phyloP scores from a whole-genome alignment of 192 early-diverging fungal species.

The Coemansia sp. region DNA sequence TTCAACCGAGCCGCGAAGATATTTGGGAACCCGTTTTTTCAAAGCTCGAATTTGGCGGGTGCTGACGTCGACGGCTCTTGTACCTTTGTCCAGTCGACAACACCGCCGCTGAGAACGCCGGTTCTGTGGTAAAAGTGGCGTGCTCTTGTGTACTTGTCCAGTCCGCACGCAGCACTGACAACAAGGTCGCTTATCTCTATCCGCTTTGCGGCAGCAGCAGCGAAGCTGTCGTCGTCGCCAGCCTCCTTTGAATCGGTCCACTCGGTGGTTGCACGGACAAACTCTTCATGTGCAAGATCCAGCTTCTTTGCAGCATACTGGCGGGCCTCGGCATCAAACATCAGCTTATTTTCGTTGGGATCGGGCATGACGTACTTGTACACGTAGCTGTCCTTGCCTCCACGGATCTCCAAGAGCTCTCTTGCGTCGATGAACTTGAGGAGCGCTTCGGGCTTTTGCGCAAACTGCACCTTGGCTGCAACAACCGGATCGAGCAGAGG shows the following conservation, averaged over 20 bases:
- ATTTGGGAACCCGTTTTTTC: not conserved
- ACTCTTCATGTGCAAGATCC: slow-evolving; percentile 37
- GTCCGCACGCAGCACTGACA: slow-evolving; percentile 38
- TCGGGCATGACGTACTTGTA: slow-evolving; percentile 59
- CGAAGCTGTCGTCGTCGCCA: slow-evolving; percentile 40
- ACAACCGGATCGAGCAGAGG: slow-evolving; percentile 90
- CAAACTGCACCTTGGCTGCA: slow-evolving; percentile 81
- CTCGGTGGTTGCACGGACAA: slow-evolving; percentile 51
- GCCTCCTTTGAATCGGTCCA: slow-evolving; percentile 53
- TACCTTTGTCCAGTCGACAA: slow-evolving; percentile 48
- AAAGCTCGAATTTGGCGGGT: not conserved
- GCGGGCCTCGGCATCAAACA: slow-evolving; percentile 58
- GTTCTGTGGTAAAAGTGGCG: slow-evolving; percentile 52
- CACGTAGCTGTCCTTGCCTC: slow-evolving; percentile 63
- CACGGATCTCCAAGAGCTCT: slow-evolving; percentile 64
- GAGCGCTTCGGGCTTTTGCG: slow-evolving; percentile 67
- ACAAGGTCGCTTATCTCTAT: slow-evolving; percentile 38
- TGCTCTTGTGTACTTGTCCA: slow-evolving; percentile 59
- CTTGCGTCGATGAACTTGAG: slow-evolving; percentile 63
- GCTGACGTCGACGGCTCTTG: slow-evolving; percentile 1
- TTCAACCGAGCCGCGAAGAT: not conserved
- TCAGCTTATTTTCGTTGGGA: slow-evolving; percentile 57
- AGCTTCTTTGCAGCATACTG: slow-evolving; percentile 40
- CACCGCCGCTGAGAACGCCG: slow-evolving; percentile 34
- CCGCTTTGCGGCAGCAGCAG: slow-evolving; percentile 14